phyloP scores from a whole-genome alignment of 1,139 yeast genomes.

The Pichiaceae sp. region DNA sequence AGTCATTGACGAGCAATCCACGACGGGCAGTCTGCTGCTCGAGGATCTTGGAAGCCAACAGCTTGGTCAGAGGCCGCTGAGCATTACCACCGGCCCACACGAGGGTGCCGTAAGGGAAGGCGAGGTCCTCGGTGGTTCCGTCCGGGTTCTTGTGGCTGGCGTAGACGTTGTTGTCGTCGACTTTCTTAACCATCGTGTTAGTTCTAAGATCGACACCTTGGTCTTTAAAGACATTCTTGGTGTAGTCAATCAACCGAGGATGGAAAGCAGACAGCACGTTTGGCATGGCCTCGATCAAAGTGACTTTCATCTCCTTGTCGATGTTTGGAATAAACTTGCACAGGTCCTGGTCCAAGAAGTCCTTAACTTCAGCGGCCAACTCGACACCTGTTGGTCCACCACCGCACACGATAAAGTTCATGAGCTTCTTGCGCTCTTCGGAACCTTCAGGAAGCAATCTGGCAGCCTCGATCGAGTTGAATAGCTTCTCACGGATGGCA shows the following conservation, averaged over 20 bases:
- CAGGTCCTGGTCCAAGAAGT: conserved; percentile 54
- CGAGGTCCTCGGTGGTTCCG: conserved; percentile 35
- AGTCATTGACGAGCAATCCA: conserved; percentile 47
- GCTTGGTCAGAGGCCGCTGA: conserved; percentile 41
- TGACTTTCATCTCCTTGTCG: conserved; percentile 44
- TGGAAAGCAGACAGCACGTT: conserved; percentile 50
- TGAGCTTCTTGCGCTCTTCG: conserved; percentile 62
- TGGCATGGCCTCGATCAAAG: conserved; percentile 51
- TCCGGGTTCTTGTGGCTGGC: conserved; percentile 37
- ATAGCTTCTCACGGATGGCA: conserved; percentile 45
- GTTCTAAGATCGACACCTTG: conserved; percentile 46
- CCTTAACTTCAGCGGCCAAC: conserved; percentile 72
- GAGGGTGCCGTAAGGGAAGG: conserved; percentile 47
- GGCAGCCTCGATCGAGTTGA: conserved; percentile 68
- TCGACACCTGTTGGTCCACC: conserved; percentile 95
- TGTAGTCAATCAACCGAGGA: conserved; percentile 48
- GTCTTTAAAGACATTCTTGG: conserved; percentile 44
- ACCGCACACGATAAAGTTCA: conserved; percentile 75
- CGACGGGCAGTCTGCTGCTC: conserved; percentile 55
- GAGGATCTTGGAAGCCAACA: conserved; percentile 39
- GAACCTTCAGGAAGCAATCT: conserved; percentile 59
- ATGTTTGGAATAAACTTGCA: conserved; percentile 53
- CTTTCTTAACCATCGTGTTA: conserved; percentile 50
- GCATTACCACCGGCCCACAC: conserved; percentile 65
- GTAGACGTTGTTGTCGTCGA: conserved; percentile 39